A percentile compares a stretch with the other conserved stretches of the same genome.
These are phyloP conservation scores for Penstemon newberryi DNA, from an alignment of 257 asterid genomes.

Conservation along the genomic window DNA sequence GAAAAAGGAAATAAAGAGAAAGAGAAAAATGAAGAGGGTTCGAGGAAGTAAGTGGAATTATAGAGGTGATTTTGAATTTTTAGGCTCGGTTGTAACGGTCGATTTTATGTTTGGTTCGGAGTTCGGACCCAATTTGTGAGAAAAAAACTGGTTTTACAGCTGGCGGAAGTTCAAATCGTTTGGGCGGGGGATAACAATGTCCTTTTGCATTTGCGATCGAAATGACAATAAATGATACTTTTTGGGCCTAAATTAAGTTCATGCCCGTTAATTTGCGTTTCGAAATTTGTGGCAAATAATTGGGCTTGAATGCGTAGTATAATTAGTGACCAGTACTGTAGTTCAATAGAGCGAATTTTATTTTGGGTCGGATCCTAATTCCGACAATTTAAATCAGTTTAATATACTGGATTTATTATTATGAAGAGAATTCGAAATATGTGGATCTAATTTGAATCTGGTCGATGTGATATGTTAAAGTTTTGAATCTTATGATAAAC, in stretches of 20 bases:
- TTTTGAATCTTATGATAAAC: no score
- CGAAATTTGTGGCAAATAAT: no score
- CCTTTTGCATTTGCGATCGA: not conserved
- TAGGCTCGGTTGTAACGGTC: slow-evolving; percentile 64
- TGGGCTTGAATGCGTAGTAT: no score
- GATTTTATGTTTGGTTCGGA: slow-evolving; percentile 39
- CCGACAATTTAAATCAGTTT: no score
- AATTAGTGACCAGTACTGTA: no score
- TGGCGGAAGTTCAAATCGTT: slow-evolving; percentile 27
- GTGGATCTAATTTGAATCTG: no score
- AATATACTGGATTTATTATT: no score
- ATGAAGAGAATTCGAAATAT: no score
- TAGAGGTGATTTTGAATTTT: slow-evolving; percentile 24
- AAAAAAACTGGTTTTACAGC: slow-evolving; percentile 5
- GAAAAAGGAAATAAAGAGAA: slow-evolving; percentile 23
- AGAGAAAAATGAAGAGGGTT: slow-evolving; percentile 14
- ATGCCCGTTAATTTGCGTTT: not conserved
- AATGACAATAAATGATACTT: not conserved
- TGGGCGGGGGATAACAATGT: slow-evolving; percentile 26
- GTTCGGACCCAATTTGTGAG: slow-evolving; percentile 23
- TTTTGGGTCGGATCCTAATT: no score
- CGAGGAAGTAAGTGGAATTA: not conserved
- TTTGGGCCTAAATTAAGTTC: not conserved
- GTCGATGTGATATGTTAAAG: no score
- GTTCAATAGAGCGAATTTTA: no score